Percentiles rank a stretch among this genome's conserved stretches.
Conservation (phyloP, 495 filamentous ascomycete species). For the Cercophora scortea region DNA sequence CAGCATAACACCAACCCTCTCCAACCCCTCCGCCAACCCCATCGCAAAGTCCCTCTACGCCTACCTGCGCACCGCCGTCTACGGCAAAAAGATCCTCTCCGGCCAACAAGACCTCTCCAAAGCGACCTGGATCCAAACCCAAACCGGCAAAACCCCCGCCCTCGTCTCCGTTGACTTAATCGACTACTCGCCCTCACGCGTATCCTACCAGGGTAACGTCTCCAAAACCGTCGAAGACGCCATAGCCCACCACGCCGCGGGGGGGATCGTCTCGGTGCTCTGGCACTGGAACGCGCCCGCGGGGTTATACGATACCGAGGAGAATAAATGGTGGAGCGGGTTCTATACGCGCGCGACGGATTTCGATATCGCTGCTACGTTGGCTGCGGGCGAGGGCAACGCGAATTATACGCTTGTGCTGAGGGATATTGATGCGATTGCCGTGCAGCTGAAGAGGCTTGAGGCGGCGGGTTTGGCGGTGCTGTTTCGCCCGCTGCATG, state of each 20-base stretch:
- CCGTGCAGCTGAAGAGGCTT: conserved; percentile 34
- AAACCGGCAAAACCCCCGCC: conserved; percentile 39
- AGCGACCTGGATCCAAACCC: conserved; percentile 27
- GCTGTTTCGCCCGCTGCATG: conserved; percentile 39
- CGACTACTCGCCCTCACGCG: conserved; percentile 39
- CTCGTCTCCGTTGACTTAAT: conserved; percentile 38
- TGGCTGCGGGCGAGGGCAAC: conserved; percentile 22
- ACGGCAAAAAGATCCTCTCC: conserved; percentile 39
- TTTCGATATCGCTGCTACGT: conserved; percentile 32
- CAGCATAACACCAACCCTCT: conserved; percentile 21
- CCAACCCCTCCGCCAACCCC: conserved; percentile 21
- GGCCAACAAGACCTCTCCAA: conserved; percentile 36
- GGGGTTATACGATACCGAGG: conserved; percentile 29
- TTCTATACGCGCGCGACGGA: conserved; percentile 40
- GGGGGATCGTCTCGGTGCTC: conserved; percentile 37
- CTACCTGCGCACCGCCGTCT: conserved; percentile 30
- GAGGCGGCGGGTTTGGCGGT: conserved; percentile 32
- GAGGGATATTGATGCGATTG: conserved; percentile 43
- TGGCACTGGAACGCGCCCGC: conserved; percentile 41
- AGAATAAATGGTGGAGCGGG: conserved; percentile 38
- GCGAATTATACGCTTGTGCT: conserved; percentile 40
- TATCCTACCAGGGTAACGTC: conserved; percentile 25
- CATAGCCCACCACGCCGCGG: conserved; percentile 28
- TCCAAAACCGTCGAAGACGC: conserved; percentile 37
- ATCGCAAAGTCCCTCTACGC: conserved; percentile 21